These are phyloP conservation scores for Russula sp. DNA, from an alignment of 768 basidiomycete species.

Conservation along the genomic window DNA sequence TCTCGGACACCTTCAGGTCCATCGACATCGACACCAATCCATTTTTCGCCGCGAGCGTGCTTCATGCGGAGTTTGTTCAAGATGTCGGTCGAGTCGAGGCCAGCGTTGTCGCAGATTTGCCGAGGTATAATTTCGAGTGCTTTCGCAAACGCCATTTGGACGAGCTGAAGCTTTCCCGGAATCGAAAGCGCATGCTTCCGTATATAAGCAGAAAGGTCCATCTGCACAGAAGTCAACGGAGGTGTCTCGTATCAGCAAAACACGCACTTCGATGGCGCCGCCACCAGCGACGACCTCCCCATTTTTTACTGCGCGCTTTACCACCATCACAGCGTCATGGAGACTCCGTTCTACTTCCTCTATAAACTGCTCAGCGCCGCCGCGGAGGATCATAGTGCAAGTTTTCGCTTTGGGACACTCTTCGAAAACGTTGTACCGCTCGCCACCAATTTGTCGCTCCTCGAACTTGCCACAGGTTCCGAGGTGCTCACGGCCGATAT, in stretches of 20 bases:
- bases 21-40: conserved; percentile 95
- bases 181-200: conserved; percentile 88
- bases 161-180: conserved; percentile 91
- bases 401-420: conserved; percentile 92
- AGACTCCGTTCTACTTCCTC: conserved; percentile 96
- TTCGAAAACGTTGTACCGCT: conserved; percentile 93
- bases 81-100: conserved; percentile 94
- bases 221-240: conserved; percentile 41
- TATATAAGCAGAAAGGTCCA: conserved; percentile 95
- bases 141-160: conserved; percentile 94
- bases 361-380: conserved; percentile 98
- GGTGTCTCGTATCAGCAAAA: neutral
- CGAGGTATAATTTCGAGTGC: conserved; percentile 96
- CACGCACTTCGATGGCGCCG: conserved; percentile 84
- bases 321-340: conserved; percentile 99
- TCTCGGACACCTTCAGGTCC: conserved; percentile 82
- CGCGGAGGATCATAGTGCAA: conserved; percentile 88
- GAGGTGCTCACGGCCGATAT: conserved; percentile 84
- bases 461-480: conserved; percentile 92
- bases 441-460: conserved; percentile 93
- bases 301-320: conserved; percentile 92
- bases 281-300: conserved; percentile 97
- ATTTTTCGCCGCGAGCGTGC: conserved; percentile 81
- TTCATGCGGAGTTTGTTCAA: conserved; percentile 97
- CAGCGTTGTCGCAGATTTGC: conserved; percentile 98